Percentiles rank a stretch among this genome's conserved stretches.
Evolutionary conservation across 1,139 yeast genomes (phyloP).

Genomic region (Lodderomyces margitis): DNA sequence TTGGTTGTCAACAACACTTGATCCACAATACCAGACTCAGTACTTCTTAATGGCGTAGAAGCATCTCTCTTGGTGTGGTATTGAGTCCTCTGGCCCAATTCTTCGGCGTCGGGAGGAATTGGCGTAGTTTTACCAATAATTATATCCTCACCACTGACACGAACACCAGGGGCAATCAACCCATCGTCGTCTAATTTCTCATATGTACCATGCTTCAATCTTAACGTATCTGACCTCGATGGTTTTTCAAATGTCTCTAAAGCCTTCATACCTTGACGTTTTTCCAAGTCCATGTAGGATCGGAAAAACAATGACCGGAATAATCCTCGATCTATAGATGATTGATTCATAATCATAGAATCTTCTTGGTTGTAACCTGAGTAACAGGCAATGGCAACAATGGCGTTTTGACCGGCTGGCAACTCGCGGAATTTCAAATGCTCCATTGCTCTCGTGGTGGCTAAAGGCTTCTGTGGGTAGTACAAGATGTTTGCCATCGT

Average conservation of each 20-base stretch:
- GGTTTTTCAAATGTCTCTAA: slow-evolving; percentile 97
- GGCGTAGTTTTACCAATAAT: slow-evolving; percentile 99
- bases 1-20: slow-evolving; percentile 95
- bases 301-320: slow-evolving; percentile 94
- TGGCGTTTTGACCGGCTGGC: slow-evolving; percentile 99
- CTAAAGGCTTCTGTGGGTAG: slow-evolving; percentile 98
- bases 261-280: slow-evolving; percentile 97
- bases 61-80: slow-evolving; percentile 98
- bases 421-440: slow-evolving; percentile 93
- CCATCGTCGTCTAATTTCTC: slow-evolving; percentile 99
- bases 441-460: slow-evolving; percentile 99
- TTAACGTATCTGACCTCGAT: slow-evolving; percentile 85
- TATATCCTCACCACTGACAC: slow-evolving; percentile 98
- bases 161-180: slow-evolving; percentile 93
- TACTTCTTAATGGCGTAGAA: slow-evolving; percentile 92
- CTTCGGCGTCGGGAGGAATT: slow-evolving; percentile 97
- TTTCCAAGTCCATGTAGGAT: slow-evolving; percentile 98
- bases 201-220: slow-evolving; percentile 96
- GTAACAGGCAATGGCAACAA: slow-evolving; percentile 97
- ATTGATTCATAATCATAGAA: slow-evolving; percentile 99
- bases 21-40: slow-evolving; percentile 98
- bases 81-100: slow-evolving; percentile 96
- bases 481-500: slow-evolving; percentile 98
- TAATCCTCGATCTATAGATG: slow-evolving; percentile 93
- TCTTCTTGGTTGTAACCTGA: slow-evolving; percentile 99